Conservation (phyloP, 164 flowering plant genomes). For the Tetracentron sinense region DNA sequence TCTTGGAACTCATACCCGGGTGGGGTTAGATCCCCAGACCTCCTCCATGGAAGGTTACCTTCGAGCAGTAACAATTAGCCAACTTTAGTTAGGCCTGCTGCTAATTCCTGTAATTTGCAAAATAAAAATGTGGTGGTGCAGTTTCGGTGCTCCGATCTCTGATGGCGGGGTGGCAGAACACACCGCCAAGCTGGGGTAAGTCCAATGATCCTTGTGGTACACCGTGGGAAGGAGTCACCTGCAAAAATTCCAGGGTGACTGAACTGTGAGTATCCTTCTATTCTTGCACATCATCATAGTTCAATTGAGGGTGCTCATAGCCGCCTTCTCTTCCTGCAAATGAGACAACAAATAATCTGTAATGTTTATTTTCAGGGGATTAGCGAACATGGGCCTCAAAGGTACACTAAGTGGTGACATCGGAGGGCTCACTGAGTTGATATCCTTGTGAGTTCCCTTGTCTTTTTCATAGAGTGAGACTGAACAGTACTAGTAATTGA, state of each 20-base stretch:
- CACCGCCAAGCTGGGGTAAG: constrained; percentile 75
- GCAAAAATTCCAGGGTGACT: constrained; percentile 62
- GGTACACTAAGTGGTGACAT: constrained; percentile 73
- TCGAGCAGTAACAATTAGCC: too few species aligned
- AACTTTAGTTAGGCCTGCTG: too few species aligned
- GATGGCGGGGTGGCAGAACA: constrained; percentile 51
- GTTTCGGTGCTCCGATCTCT: constrained; percentile 52
- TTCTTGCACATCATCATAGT: not conserved
- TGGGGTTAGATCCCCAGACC: too few species aligned
- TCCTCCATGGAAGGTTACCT: too few species aligned
- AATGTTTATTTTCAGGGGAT: constrained; percentile 42
- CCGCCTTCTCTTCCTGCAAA: not conserved
- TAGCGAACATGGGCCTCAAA: constrained; percentile 69
- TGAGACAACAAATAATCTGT: not conserved
- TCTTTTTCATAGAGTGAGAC: not conserved
- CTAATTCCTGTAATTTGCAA: too few species aligned
- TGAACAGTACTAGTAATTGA: not conserved
- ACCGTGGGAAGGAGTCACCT: constrained; percentile 82
- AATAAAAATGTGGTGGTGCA: constrained; percentile 23
- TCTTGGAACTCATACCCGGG: too few species aligned
- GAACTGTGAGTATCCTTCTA: constrained; percentile 48
- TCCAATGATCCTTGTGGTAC: constrained; percentile 73
- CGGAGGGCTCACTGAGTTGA: constrained; percentile 64
- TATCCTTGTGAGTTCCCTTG: constrained; percentile 56
- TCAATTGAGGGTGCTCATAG: not conserved